These are phyloP conservation scores for Xylariaceae sp. DNA, from an alignment of 2,329 filamentous ascomycete genomes.

Conservation along the genomic window DNA sequence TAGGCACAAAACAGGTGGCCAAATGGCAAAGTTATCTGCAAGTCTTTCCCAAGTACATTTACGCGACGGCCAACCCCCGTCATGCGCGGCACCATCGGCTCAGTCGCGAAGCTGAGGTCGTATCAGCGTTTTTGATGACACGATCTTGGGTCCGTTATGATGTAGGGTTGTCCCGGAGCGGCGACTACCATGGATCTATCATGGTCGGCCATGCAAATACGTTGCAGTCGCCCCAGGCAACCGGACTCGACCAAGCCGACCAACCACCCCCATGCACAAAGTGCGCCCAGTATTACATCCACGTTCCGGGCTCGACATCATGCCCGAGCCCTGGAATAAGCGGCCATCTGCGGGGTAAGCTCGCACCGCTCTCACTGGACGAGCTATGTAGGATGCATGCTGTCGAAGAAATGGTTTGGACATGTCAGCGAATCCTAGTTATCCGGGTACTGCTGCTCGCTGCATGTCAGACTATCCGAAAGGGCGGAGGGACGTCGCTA, in stretches of 20 bases:
- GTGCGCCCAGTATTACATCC: background rate
- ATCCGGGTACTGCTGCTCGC: background rate
- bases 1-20: too few species aligned
- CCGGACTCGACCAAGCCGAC: constrained; percentile 7
- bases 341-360: background rate
- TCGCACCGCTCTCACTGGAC: background rate
- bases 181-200: constrained; percentile 5
- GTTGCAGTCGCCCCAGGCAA: constrained; percentile 12
- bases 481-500: background rate
- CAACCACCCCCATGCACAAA: background rate
- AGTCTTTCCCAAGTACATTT: too few species aligned
- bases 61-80: constrained; percentile 5
- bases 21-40: too few species aligned
- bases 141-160: background rate
- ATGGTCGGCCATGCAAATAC: constrained; percentile 6
- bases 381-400: background rate
- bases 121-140: background rate
- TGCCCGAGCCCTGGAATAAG: background rate
- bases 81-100: too few species aligned
- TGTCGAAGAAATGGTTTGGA: background rate
- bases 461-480: background rate
- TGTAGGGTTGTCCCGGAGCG: constrained; percentile 2
- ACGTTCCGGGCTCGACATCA: background rate
- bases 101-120: background rate
- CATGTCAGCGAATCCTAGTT: background rate